These are phyloP conservation scores for Volvox africanus DNA, from an alignment of 139 green algal genomes.

Conservation along the genomic window DNA sequence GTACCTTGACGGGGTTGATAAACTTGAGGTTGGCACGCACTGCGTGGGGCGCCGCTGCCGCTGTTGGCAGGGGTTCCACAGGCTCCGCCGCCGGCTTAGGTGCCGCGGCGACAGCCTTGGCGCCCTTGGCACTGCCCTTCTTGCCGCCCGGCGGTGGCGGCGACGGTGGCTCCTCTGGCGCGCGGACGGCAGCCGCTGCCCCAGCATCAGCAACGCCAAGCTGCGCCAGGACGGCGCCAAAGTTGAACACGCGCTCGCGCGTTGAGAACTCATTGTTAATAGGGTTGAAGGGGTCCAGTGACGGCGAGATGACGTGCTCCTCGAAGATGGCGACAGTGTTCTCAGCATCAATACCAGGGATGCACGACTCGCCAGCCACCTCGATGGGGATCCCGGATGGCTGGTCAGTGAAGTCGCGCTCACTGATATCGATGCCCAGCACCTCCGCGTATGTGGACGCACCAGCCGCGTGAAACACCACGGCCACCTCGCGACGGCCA, in stretches of 20 bases:
- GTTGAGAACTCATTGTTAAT: conserved; percentile 70
- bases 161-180: not conserved
- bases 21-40: conserved; percentile 83
- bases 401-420: conserved; percentile 70
- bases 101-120: not conserved
- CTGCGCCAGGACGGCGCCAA: conserved; percentile 78
- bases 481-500: conserved; percentile 61
- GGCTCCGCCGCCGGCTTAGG: not conserved
- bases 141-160: not conserved
- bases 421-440: conserved; percentile 71
- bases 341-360: conserved; percentile 78
- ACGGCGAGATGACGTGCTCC: conserved; percentile 77
- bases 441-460: conserved; percentile 40
- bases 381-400: conserved; percentile 79
- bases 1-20: conserved; percentile 85
- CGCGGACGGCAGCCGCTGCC: not conserved
- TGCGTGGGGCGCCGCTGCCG: conserved; percentile 3
- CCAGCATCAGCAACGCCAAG: conserved; percentile 44
- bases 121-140: not conserved
- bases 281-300: conserved; percentile 73
- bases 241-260: conserved; percentile 82
- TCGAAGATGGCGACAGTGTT: conserved; percentile 86
- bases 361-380: conserved; percentile 81
- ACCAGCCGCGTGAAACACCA: conserved; percentile 70
- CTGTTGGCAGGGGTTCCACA: not conserved